A percentile compares a stretch with the other conserved stretches of the same genome.
Conservation (phyloP, 495 filamentous ascomycete species). For the Aspergillus baeticus region DNA sequence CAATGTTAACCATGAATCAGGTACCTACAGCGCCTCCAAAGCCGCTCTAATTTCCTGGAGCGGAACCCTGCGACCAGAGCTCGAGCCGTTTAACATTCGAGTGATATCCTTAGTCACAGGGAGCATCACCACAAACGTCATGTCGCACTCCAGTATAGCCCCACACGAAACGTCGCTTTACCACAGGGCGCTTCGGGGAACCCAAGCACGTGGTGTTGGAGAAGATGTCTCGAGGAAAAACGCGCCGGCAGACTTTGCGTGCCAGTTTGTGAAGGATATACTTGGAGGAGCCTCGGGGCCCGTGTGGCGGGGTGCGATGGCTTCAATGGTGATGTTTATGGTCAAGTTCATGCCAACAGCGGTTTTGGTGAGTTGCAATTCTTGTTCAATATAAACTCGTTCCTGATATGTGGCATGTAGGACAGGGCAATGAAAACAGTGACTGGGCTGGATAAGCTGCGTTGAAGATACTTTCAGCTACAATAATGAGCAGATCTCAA, state of each 20-base stretch:
- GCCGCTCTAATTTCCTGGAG: slow-evolving; percentile 48
- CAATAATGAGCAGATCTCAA: too few species aligned
- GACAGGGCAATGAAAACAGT: background rate
- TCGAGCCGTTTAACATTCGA: slow-evolving; percentile 52
- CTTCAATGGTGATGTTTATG: background rate
- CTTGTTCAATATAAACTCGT: background rate
- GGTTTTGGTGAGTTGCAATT: background rate
- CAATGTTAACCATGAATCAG: background rate
- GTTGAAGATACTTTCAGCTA: too few species aligned
- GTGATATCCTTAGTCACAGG: slow-evolving; percentile 46
- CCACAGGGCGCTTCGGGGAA: background rate
- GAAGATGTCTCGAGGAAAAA: background rate
- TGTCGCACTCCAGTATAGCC: background rate
- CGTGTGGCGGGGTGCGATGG: background rate
- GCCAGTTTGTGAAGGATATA: background rate
- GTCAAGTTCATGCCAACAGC: background rate
- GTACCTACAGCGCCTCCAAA: slow-evolving; percentile 52
- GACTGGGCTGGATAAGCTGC: background rate
- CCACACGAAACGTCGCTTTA: background rate
- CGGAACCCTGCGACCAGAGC: slow-evolving; percentile 52
- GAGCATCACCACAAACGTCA: background rate
- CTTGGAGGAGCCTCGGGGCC: background rate
- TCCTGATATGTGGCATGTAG: background rate
- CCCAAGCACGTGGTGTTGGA: background rate
- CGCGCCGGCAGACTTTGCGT: background rate